Evolutionary conservation across 192 early-diverging fungal genomes (phyloP).

Genomic region (Coemansia sp.): DNA sequence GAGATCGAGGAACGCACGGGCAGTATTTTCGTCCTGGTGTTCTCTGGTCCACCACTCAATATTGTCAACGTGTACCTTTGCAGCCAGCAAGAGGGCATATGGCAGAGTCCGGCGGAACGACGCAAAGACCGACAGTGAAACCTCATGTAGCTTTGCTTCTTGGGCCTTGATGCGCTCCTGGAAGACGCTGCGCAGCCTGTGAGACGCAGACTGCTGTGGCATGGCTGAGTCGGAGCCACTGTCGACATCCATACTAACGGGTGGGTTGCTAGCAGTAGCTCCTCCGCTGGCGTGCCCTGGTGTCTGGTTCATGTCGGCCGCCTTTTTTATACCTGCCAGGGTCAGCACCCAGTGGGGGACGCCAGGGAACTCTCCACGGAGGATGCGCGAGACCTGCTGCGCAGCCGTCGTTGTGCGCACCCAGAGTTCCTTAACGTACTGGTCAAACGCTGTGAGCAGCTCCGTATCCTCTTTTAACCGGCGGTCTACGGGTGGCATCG

Average conservation of each 20-base stretch:
- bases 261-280: not conserved
- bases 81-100: slow-evolving; percentile 40
- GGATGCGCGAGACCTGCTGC: slow-evolving; percentile 44
- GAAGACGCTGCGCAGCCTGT: slow-evolving; percentile 29
- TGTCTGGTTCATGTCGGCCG: not conserved
- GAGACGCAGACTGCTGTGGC: slow-evolving; percentile 6
- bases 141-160: slow-evolving; percentile 35
- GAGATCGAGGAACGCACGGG: slow-evolving; percentile 38
- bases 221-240: slow-evolving; percentile 1
- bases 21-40: slow-evolving; percentile 24
- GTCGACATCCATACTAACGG: slow-evolving; percentile 16
- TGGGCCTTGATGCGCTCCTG: slow-evolving; percentile 37
- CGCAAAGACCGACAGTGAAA: slow-evolving; percentile 38
- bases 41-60: slow-evolving; percentile 46
- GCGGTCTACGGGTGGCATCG: slow-evolving; percentile 17
- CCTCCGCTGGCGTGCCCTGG: not conserved
- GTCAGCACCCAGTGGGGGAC: slow-evolving; percentile 40
- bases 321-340: slow-evolving; percentile 28
- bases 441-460: slow-evolving; percentile 36
- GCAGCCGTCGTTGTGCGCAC: slow-evolving; percentile 33
- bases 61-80: slow-evolving; percentile 49
- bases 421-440: slow-evolving; percentile 45
- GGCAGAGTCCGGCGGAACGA: slow-evolving; percentile 50
- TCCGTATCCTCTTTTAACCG: slow-evolving; percentile 33
- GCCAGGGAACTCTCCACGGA: slow-evolving; percentile 43